These are phyloP conservation scores for Populus ilicifolia DNA, from an alignment of 345 rosid genomes.

Conservation along the genomic window DNA sequence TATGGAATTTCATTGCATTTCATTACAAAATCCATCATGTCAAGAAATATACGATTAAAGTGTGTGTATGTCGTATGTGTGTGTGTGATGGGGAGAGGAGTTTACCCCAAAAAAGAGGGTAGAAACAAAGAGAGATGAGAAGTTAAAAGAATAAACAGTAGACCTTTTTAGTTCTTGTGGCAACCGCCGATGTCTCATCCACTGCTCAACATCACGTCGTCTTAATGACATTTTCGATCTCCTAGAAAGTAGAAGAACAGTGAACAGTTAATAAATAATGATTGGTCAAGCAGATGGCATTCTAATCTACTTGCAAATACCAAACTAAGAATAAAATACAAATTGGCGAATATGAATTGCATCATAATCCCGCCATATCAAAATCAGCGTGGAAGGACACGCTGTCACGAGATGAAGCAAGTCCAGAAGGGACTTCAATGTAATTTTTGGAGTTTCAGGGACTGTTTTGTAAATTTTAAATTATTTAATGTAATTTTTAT, in stretches of 20 bases:
- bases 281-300: background rate
- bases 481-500: too few relatives aligned
- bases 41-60: background rate
- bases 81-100: background rate
- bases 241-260: constrained; percentile 36
- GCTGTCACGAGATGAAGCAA: too few relatives aligned
- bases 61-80: rapidly evolving
- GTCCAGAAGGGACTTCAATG: too few relatives aligned
- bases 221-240: constrained; percentile 78
- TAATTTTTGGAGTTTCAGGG: too few relatives aligned
- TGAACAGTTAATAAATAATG: background rate
- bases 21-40: background rate
- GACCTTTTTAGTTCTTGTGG: constrained; percentile 67
- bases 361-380: background rate
- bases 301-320: background rate
- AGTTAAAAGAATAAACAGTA: background rate
- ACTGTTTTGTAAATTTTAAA: too few relatives aligned
- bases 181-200: constrained; percentile 90
- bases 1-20: background rate
- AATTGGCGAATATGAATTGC: background rate
- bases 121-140: background rate
- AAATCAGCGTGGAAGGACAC: background rate
- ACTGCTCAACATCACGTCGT: constrained; percentile 85
- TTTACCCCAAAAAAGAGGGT: background rate
- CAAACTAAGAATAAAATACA: background rate